Percentiles rank a stretch among this genome's conserved stretches.
Evolutionary conservation across 31 red algal genomes (phyloP).

Genomic region (Pterothamnion heteromorphum): DNA sequence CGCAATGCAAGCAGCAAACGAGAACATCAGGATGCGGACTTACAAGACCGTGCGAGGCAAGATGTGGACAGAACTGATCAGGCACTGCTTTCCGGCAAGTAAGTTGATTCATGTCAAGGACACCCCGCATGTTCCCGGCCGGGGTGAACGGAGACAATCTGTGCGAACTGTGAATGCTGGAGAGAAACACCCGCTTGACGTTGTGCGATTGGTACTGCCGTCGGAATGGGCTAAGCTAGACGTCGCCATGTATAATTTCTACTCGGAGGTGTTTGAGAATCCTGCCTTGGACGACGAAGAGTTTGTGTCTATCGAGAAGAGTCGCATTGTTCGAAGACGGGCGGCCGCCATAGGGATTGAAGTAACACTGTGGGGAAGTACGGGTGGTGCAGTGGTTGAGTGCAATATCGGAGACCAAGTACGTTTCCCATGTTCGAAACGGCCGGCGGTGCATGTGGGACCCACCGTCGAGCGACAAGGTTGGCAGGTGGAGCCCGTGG

Average conservation of each 20-base stretch:
- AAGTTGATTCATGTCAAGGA: background rate
- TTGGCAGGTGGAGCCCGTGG: background rate
- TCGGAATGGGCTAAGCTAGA: background rate
- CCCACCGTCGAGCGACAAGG: background rate
- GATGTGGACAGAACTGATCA: background rate
- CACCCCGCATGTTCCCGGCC: too few species aligned
- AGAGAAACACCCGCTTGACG: background rate
- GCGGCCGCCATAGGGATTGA: background rate
- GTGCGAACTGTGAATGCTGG: too few species aligned
- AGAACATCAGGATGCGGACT: background rate
- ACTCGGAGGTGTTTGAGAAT: background rate
- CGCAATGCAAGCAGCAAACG: background rate
- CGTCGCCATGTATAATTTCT: background rate
- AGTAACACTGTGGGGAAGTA: background rate
- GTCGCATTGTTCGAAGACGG: background rate
- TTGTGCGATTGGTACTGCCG: background rate
- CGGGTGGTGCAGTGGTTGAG: background rate
- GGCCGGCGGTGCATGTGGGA: background rate
- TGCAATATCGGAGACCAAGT: background rate
- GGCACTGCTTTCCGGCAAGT: background rate
- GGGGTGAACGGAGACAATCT: too few species aligned
- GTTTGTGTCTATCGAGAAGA: background rate
- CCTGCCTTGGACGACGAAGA: background rate
- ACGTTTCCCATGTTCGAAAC: background rate
- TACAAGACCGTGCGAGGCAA: background rate